These are phyloP conservation scores for Plasmodiophora brassicae DNA, from an alignment of 208 protist species.

Conservation along the genomic window DNA sequence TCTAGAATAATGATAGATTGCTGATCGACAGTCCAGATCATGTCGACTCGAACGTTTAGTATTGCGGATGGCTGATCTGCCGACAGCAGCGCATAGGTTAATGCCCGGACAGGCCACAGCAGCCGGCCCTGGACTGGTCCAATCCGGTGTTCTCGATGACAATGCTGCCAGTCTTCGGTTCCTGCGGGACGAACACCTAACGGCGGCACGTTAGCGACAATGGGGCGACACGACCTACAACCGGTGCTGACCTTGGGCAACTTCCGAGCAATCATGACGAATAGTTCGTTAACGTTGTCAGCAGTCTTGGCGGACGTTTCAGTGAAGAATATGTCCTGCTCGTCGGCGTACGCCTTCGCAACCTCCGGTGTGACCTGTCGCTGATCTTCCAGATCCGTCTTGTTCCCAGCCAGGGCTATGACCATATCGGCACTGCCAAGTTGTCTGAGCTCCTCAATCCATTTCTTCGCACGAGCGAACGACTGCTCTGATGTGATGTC, in stretches of 20 bases:
- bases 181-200: not conserved
- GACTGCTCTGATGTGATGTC: constrained; percentile 71
- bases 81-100: too few relatives aligned
- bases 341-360: constrained; percentile 66
- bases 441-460: constrained; percentile 58
- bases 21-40: too few relatives aligned
- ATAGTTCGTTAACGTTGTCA: constrained; percentile 74
- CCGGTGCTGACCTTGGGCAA: constrained; percentile 7
- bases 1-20: too few relatives aligned
- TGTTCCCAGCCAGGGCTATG: constrained; percentile 60
- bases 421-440: constrained; percentile 57
- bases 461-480: constrained; percentile 54
- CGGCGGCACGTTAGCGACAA: not conserved
- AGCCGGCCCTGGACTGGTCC: not conserved
- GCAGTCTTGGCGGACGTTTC: constrained; percentile 77
- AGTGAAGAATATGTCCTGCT: constrained; percentile 76
- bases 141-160: not conserved
- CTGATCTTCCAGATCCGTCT: constrained; percentile 53
- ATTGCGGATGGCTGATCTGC: too few relatives aligned
- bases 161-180: not conserved
- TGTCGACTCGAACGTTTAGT: too few relatives aligned
- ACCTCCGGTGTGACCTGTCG: constrained; percentile 54
- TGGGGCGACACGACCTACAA: not conserved
- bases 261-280: constrained; percentile 66
- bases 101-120: too few relatives aligned